Percentiles rank a stretch among this genome's conserved stretches.
These are phyloP conservation scores for Gonapodya prolifera DNA, from an alignment of 192 early-diverging fungal genomes.

Conservation along the genomic window DNA sequence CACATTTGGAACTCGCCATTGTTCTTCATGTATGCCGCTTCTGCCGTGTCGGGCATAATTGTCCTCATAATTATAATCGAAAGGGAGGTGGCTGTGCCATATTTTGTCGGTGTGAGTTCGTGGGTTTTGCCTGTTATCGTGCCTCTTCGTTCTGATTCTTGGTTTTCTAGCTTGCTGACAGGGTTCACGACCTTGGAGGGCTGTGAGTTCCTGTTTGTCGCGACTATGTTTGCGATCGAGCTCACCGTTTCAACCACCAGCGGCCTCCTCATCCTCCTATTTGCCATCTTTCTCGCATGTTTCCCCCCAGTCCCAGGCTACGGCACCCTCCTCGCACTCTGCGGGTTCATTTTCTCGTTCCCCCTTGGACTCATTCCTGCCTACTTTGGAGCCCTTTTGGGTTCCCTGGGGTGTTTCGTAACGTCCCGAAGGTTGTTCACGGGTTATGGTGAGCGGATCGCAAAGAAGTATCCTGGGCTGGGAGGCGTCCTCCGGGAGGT, in stretches of 20 bases:
- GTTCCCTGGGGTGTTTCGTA: background rate
- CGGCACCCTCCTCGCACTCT: constrained; percentile 44
- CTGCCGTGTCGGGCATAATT: background rate
- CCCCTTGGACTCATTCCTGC: constrained; percentile 38
- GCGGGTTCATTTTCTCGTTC: constrained; percentile 58
- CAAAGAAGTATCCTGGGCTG: background rate
- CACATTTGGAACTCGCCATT: background rate
- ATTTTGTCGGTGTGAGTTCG: background rate
- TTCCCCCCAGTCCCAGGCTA: constrained; percentile 62
- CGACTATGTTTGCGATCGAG: background rate
- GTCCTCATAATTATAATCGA: background rate
- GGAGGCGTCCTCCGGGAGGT: background rate
- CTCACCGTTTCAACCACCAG: constrained; percentile 5
- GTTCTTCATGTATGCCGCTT: background rate
- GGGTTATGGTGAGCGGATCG: background rate
- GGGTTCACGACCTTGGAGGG: background rate
- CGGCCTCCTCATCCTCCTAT: constrained; percentile 24
- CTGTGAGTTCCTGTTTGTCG: background rate
- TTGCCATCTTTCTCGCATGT: constrained; percentile 39
- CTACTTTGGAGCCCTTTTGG: constrained; percentile 28
- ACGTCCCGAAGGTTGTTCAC: background rate
- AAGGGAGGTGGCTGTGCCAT: background rate
- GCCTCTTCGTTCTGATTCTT: background rate
- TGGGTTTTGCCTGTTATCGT: background rate
- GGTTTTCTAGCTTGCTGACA: background rate